phyloP scores from a whole-genome alignment of 2,329 filamentous ascomycete genomes.

The Cladosporium oxysporum region DNA sequence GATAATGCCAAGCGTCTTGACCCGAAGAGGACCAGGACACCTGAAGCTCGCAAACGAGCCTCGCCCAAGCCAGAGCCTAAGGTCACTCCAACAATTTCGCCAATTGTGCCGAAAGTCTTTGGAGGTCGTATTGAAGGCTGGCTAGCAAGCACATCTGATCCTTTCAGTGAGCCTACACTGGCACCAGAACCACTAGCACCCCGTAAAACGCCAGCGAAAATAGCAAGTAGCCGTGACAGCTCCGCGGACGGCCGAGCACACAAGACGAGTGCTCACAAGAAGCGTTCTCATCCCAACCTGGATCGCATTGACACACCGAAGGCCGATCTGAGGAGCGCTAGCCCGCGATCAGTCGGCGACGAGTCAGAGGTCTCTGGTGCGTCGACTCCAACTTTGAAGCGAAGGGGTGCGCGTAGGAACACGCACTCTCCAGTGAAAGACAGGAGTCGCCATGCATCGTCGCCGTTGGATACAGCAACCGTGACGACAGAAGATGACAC shows the following conservation, averaged over 20 bases:
- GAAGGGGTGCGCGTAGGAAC: slow-evolving; percentile 38
- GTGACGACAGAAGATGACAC: slow-evolving; percentile 31
- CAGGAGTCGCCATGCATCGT: slow-evolving; percentile 35
- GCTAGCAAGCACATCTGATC: slow-evolving; percentile 49
- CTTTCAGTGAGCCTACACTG: slow-evolving; percentile 40
- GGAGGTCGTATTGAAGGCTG: slow-evolving; percentile 61
- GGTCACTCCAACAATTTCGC: slow-evolving; percentile 28
- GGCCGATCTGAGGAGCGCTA: slow-evolving; percentile 8
- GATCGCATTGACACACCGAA: slow-evolving; percentile 23
- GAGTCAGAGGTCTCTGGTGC: slow-evolving; percentile 18
- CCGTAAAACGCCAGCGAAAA: slow-evolving; percentile 26
- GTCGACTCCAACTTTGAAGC: slow-evolving; percentile 37
- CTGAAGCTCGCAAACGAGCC: slow-evolving; percentile 1
- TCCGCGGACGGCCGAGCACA: slow-evolving; percentile 21
- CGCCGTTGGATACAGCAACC: slow-evolving; percentile 36
- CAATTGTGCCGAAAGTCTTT: slow-evolving; percentile 49
- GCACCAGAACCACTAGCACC: slow-evolving; percentile 34
- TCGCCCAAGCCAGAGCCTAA: slow-evolving; percentile 19
- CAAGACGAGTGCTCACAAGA: slow-evolving; percentile 25
- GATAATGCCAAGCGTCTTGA: neutral
- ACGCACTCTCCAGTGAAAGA: slow-evolving; percentile 45
- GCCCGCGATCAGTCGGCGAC: slow-evolving; percentile 14
- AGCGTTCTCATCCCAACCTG: slow-evolving; percentile 26
- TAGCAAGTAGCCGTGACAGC: slow-evolving; percentile 14
- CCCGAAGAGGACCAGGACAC: neutral